Percentiles rank a stretch among this genome's conserved stretches.
These are phyloP conservation scores for Phytopythium aichiense DNA, from an alignment of 352 stramenopile genomes.

Conservation along the genomic window DNA sequence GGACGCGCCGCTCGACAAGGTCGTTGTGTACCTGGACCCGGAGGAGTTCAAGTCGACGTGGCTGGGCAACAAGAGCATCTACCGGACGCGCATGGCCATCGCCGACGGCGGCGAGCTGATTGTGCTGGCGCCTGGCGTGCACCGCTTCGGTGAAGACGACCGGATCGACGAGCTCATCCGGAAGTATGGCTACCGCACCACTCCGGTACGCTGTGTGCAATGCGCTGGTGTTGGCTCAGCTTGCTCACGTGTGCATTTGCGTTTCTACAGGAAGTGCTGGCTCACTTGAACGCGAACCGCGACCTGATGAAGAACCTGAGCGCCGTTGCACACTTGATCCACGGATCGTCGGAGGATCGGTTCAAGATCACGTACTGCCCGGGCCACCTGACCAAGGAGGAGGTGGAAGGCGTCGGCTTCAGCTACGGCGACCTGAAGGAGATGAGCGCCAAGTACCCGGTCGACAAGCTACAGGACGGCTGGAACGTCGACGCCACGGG, in stretches of 20 bases:
- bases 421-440: conserved; percentile 83
- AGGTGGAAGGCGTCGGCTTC: conserved; percentile 94
- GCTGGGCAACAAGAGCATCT: conserved; percentile 98
- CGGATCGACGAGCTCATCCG: conserved; percentile 95
- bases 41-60: conserved; percentile 98
- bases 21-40: conserved; percentile 95
- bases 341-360: conserved; percentile 96
- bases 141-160: conserved; percentile 93
- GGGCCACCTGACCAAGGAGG: conserved; percentile 88
- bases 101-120: conserved; percentile 93
- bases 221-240: background rate
- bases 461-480: conserved; percentile 85
- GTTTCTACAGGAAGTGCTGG: conserved; percentile 81
- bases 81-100: conserved; percentile 97
- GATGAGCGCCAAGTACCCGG: conserved; percentile 85
- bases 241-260: conserved; percentile 5
- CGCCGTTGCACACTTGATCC: conserved; percentile 95
- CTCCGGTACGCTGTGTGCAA: conserved; percentile 54
- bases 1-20: conserved; percentile 87
- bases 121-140: conserved; percentile 92
- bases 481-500: conserved; percentile 87
- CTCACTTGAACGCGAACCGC: conserved; percentile 86
- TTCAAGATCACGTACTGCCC: conserved; percentile 96
- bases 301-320: conserved; percentile 96
- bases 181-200: conserved; percentile 96